Conservation (phyloP, 2,329 filamentous ascomycete genomes). For the Pseudogymnoascus sp. region DNA sequence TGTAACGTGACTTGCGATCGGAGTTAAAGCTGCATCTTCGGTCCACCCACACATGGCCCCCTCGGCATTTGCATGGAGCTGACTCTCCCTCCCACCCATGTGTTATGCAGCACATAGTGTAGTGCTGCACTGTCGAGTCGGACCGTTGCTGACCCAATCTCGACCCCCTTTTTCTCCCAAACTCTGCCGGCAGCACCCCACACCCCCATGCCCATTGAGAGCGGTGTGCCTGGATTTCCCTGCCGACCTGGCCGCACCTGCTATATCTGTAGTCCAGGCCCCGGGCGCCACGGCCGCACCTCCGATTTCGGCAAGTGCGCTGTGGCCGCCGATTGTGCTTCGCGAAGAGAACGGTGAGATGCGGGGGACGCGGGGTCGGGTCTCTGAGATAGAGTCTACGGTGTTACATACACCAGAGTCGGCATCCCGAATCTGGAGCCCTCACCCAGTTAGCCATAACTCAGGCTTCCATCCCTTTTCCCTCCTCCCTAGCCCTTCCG, state of each 20-base stretch:
- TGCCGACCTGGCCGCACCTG: neutral
- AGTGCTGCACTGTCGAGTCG: neutral
- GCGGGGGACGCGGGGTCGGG: neutral
- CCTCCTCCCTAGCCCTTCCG: neutral
- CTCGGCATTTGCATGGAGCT: neutral
- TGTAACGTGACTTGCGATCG: slow-evolving; percentile 4
- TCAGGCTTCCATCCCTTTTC: neutral
- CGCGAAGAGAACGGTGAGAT: neutral
- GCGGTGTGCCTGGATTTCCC: neutral
- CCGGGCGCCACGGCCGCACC: neutral
- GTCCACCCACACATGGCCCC: neutral
- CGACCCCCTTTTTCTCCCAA: neutral
- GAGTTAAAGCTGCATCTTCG: neutral
- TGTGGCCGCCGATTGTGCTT: neutral
- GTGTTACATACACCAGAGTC: slow-evolving; percentile 5
- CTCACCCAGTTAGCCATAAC: slow-evolving; percentile 4
- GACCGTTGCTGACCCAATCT: slow-evolving; percentile 1
- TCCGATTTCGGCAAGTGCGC: slow-evolving; percentile 2
- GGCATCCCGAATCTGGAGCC: neutral
- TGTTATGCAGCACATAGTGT: neutral
- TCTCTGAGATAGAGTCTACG: slow-evolving; percentile 9
- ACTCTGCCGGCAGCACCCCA: neutral
- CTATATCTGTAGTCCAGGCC: neutral
- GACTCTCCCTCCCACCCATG: neutral
- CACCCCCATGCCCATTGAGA: slow-evolving; percentile 1